Percentiles rank a stretch among this genome's conserved stretches.
phyloP scores from a whole-genome alignment of 345 rosid species.

The Rhodomyrtus tomentosa region DNA sequence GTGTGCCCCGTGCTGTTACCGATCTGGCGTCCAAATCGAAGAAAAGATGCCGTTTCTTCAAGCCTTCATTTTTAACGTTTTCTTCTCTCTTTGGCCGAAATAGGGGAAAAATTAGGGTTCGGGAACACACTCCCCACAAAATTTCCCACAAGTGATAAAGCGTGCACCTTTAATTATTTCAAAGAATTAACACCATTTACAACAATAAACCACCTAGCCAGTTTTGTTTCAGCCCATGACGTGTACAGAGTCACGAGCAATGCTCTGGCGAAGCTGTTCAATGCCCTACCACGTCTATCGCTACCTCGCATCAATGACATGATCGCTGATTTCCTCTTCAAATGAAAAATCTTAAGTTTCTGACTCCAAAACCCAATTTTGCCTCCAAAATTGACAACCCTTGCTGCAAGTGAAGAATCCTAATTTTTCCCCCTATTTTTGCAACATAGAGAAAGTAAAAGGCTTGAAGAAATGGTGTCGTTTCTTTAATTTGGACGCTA shows the following conservation, averaged over 20 bases:
- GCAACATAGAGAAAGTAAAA: background rate
- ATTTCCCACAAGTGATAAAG: background rate
- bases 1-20: background rate
- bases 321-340: background rate
- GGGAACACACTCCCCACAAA: background rate
- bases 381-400: background rate
- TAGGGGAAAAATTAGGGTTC: background rate
- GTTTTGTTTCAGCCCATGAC: background rate
- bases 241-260: background rate
- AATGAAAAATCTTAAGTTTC: background rate
- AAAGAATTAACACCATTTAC: background rate
- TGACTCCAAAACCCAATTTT: background rate
- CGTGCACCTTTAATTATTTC: background rate
- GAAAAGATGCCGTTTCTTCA: background rate
- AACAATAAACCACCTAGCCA: background rate
- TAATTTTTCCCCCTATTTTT: background rate
- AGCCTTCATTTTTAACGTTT: background rate
- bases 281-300: background rate
- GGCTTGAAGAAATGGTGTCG: background rate
- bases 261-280: background rate
- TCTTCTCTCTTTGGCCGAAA: background rate
- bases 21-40: background rate
- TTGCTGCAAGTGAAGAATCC: background rate
- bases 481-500: background rate
- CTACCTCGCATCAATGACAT: background rate